These are phyloP conservation scores for Alisma plantagoaquatica DNA, from an alignment of 106 monocot genomes.

Conservation along the genomic window DNA sequence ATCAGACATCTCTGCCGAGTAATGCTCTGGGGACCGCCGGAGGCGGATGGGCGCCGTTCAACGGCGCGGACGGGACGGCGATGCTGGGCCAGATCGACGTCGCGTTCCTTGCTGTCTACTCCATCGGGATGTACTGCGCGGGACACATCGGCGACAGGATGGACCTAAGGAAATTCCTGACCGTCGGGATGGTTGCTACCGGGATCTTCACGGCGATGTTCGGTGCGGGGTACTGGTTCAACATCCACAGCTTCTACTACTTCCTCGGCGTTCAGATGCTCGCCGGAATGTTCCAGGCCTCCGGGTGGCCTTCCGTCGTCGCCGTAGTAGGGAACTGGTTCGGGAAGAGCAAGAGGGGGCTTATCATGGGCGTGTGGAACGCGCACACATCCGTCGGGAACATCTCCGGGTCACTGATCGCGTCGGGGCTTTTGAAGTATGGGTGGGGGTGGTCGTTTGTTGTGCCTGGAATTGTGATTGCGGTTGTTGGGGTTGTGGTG, in stretches of 20 bases:
- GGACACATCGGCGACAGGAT: conserved; percentile 88
- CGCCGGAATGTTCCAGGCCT: conserved; percentile 72
- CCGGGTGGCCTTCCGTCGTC: conserved; percentile 92
- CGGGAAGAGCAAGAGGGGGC: conserved; percentile 88
- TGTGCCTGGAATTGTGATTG: conserved; percentile 58
- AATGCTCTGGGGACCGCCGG: no score
- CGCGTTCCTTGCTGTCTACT: conserved; percentile 70
- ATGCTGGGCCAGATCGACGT: conserved; percentile 85
- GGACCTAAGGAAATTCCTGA: conserved; percentile 60
- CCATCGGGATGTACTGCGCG: conserved; percentile 88
- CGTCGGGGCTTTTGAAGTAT: conserved; percentile 53
- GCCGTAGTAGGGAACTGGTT: conserved; percentile 91
- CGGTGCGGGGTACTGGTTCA: conserved; percentile 79
- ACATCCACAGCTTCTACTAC: conserved; percentile 77
- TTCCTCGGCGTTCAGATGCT: conserved; percentile 70
- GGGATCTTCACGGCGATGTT: conserved; percentile 75
- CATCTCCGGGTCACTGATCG: conserved; percentile 75
- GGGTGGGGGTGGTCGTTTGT: conserved; percentile 97
- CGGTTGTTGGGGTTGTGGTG: conserved; percentile 47
- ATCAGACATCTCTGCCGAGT: conserved; percentile 1
- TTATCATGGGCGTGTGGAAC: conserved; percentile 98
- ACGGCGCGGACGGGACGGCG: conserved; percentile 41
- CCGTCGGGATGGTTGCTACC: conserved; percentile 74
- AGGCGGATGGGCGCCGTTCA: conserved; percentile 95
- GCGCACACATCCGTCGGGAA: conserved; percentile 89